Evolutionary conservation across 108 stramenopile species (phyloP), one percentile per base, ranked within the genome.

Genomic region (Cyclotella sp.): DNA sequence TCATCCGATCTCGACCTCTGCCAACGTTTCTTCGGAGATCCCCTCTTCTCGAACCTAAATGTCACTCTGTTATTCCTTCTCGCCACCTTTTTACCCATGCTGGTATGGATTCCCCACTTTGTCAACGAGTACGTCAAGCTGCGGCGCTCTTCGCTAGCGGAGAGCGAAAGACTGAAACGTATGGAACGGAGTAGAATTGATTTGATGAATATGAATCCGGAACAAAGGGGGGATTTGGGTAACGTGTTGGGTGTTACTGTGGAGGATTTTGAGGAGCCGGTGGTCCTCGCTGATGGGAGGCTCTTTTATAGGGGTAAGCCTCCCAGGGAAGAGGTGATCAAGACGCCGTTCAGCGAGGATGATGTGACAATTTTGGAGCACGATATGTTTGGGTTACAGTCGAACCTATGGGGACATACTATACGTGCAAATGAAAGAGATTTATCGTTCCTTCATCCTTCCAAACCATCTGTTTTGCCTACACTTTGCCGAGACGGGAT

Each of bases 401-500:
- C 51, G 0, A 57, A 60, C 55, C 52, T 15, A 9, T 13, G 19
- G 10, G 44, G 4, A 21, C 5, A 16, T 22, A 41, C 41, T 52
- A 7, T 13, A 19, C 15, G 60, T n/a, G 39, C 22, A 7, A 5
- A 26, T 19, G 14, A 53, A 29, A 26, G 0, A 0, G 44, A n/a
- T 0, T 26, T 41, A 13, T 44, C 54, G 8, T 54, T 27, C 18
- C 40, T 67, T 34, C 52, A 54, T 0, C 59, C 60, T 0, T 22
- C 54, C 22, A 67, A 84, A 29, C 78, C 84, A 43, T 64, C 68
- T 14, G 67, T 86, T 8, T 73, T 73, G 5, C 93, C 93, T 8
- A 85, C 71, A 51, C 47, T 89, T 13, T 94, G 91, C 22, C 77
- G 81, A 30, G 93, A 92, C 51, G 91, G 90, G 18, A 51, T 62